These are phyloP conservation scores for Erysimum cheiri DNA, from an alignment of 441 rosid genomes.

Conservation along the genomic window DNA sequence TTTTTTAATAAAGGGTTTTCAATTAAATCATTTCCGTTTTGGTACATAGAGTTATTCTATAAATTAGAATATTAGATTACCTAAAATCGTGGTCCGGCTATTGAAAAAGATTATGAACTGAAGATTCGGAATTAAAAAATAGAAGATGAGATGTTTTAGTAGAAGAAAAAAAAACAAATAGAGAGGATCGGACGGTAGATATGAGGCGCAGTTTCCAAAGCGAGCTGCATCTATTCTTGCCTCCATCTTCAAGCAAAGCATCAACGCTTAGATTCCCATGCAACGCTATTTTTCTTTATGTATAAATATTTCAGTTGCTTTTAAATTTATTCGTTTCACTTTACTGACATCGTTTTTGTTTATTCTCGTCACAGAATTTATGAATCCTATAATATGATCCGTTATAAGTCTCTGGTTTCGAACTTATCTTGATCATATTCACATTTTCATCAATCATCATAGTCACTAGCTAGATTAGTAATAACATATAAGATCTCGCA, in stretches of 20 bases:
- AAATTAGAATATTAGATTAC: no score
- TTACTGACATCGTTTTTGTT: conserved; percentile 19
- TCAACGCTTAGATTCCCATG: conserved; percentile 32
- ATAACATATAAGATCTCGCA: no score
- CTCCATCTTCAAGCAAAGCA: conserved; percentile 43
- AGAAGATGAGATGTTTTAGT: no score
- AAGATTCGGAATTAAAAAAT: no score
- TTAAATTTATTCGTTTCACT: conserved; percentile 11
- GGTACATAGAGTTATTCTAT: no score
- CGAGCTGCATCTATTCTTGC: conserved; percentile 26
- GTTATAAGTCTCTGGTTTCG: neutral
- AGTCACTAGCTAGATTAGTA: no score
- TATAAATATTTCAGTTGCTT: neutral
- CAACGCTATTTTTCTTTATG: conserved; percentile 1
- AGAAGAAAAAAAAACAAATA: neutral
- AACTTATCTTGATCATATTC: neutral
- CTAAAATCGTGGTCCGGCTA: no score
- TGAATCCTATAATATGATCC: neutral
- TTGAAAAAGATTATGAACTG: no score
- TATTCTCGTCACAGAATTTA: neutral
- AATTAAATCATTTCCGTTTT: no score
- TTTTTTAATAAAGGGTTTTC: no score
- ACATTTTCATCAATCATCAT: no score
- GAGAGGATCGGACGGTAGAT: neutral
- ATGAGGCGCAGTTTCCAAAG: conserved; percentile 21